phyloP scores from a whole-genome alignment of 148 eudicot species.

The Rhododendron ferrugineum region DNA sequence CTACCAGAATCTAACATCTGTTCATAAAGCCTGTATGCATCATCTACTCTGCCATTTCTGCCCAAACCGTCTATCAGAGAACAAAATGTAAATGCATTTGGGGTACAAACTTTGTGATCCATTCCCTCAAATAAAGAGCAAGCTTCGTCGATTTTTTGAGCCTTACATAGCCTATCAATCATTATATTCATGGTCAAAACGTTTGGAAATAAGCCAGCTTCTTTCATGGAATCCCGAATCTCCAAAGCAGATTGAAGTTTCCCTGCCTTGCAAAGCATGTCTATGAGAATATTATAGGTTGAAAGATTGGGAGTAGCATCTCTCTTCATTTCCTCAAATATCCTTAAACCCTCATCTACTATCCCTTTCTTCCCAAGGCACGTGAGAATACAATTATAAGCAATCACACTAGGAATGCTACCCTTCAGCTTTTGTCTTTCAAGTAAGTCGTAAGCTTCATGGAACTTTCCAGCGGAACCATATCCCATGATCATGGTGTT shows the following conservation, averaged over 20 bases:
- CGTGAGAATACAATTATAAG: constrained; percentile 78
- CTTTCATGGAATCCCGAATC: neutral
- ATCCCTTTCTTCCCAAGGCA: neutral
- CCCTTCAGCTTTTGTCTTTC: constrained; percentile 85
- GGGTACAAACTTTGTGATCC: constrained; percentile 69
- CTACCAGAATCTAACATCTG: constrained; percentile 70
- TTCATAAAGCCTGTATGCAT: constrained; percentile 79
- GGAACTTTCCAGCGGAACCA: constrained; percentile 78
- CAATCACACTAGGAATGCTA: constrained; percentile 82
- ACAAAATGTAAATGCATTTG: constrained; percentile 70
- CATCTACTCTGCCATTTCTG: constrained; percentile 69
- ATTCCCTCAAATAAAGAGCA: constrained; percentile 64
- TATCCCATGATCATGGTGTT: constrained; percentile 98
- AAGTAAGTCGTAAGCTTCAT: constrained; percentile 68
- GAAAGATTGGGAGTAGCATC: neutral
- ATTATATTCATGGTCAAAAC: constrained; percentile 46
- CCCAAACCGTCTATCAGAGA: constrained; percentile 89
- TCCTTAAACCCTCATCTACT: neutral
- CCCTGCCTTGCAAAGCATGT: constrained; percentile 1
- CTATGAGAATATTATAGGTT: constrained; percentile 1
- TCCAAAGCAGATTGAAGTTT: constrained; percentile 1
- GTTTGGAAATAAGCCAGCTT: neutral
- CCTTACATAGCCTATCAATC: constrained; percentile 81
- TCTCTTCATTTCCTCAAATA: neutral
- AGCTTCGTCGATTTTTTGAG: constrained; percentile 71